These are phyloP conservation scores for Micractinium conductrix DNA, from an alignment of 139 green algal species.

Conservation along the genomic window DNA sequence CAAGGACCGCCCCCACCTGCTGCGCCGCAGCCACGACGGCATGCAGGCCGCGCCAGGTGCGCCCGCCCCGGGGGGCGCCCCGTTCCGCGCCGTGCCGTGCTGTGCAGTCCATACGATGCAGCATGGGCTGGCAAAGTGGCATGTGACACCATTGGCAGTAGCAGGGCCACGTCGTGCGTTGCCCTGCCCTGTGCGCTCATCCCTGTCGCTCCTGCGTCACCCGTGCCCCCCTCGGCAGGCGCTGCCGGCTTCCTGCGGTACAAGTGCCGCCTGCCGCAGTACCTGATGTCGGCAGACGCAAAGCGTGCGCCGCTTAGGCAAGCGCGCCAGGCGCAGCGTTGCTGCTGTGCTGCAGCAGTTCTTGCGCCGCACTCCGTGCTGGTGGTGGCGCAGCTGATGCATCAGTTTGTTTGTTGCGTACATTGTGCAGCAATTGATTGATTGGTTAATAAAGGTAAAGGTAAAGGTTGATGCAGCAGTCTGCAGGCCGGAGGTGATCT, in stretches of 20 bases:
- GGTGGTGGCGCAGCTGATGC: neutral
- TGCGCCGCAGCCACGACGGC: neutral
- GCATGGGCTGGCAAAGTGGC: neutral
- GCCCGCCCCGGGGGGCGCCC: too few species aligned
- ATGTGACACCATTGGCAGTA: too few species aligned
- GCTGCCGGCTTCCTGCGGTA: neutral
- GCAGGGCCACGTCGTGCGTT: neutral
- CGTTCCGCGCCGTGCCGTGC: too few species aligned
- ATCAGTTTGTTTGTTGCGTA: neutral
- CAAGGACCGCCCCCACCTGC: neutral
- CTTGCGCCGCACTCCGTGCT: neutral
- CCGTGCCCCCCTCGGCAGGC: neutral
- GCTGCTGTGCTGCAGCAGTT: neutral
- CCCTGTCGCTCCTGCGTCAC: neutral
- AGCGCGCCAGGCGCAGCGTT: neutral
- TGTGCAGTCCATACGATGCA: too few species aligned
- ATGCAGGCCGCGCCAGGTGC: neutral
- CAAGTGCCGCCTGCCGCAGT: neutral
- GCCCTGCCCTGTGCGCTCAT: neutral
- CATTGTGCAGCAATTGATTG: neutral
- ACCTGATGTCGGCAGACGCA: neutral
- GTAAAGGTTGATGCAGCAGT: too few species aligned
- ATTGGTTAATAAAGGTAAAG: too few species aligned
- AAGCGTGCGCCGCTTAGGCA: neutral
- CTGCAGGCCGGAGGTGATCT: too few species aligned